Percentiles rank a stretch among this genome's conserved stretches.
phyloP scores from a whole-genome alignment of 1,139 yeast genomes.

The Ogataea hybrid region DNA sequence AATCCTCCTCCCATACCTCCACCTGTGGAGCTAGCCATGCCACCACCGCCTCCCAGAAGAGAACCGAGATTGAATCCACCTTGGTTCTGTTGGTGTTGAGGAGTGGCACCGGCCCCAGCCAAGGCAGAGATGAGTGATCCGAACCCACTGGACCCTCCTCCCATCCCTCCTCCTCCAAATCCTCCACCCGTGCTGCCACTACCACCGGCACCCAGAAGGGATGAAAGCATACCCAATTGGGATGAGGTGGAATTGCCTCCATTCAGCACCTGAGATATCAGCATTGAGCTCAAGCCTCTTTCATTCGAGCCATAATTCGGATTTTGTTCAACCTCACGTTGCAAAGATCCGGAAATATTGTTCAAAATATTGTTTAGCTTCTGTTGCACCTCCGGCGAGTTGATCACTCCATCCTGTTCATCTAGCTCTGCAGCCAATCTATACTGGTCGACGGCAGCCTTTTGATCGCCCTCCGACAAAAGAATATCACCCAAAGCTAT shows the following conservation, averaged over 20 bases:
- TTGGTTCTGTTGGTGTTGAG: constrained; percentile 21
- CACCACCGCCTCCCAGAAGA: constrained; percentile 20
- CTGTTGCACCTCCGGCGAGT: constrained; percentile 30
- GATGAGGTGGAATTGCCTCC: constrained; percentile 25
- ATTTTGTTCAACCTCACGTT: constrained; percentile 22
- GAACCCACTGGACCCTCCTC: constrained; percentile 20
- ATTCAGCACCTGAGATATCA: constrained; percentile 26
- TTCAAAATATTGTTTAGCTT: constrained; percentile 24
- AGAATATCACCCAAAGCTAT: constrained; percentile 29
- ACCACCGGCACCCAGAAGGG: constrained; percentile 22
- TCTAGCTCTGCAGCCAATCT: constrained; percentile 30
- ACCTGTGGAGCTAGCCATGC: constrained; percentile 1
- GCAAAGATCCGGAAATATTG: constrained; percentile 23
- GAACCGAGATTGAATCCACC: constrained; percentile 30
- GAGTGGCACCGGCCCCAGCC: constrained; percentile 26
- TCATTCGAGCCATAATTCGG: constrained; percentile 24
- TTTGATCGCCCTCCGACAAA: constrained; percentile 21
- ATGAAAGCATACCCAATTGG: constrained; percentile 25
- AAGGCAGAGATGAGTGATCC: constrained; percentile 25
- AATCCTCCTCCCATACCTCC: constrained; percentile 4
- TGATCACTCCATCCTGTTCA: constrained; percentile 30
- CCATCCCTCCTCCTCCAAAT: constrained; percentile 8
- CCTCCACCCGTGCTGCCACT: neutral
- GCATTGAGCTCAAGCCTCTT: constrained; percentile 28
- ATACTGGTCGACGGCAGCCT: constrained; percentile 28